These are phyloP conservation scores for Epicoccum nigrum DNA, from an alignment of 2,329 filamentous ascomycete species.

Conservation along the genomic window DNA sequence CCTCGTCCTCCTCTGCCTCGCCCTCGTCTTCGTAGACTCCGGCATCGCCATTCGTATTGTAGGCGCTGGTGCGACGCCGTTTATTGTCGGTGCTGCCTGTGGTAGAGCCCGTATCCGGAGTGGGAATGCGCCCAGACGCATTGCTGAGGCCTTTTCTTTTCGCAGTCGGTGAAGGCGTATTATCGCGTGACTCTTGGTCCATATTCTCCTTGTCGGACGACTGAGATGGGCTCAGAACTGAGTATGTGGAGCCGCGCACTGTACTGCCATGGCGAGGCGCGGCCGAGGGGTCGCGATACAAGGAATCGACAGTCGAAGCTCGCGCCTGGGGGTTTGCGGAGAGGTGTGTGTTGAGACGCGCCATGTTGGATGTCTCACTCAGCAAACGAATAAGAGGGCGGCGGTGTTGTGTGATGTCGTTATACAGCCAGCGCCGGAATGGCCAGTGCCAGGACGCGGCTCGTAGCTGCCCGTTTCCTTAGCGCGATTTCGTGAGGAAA, in stretches of 20 bases:
- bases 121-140: slow-evolving; percentile 42
- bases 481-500: slow-evolving; percentile 28
- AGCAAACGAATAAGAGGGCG: not conserved
- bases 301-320: slow-evolving; percentile 40
- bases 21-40: slow-evolving; percentile 30
- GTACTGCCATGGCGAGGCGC: slow-evolving; percentile 22
- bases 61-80: slow-evolving; percentile 53
- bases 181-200: slow-evolving; percentile 32
- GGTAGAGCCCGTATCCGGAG: slow-evolving; percentile 46
- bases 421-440: not conserved
- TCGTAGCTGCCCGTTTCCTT: slow-evolving; percentile 14
- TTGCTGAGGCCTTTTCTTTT: slow-evolving; percentile 54
- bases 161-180: slow-evolving; percentile 32
- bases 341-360: slow-evolving; percentile 43
- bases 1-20: slow-evolving; percentile 16
- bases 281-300: slow-evolving; percentile 48
- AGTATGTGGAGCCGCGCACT: slow-evolving; percentile 37
- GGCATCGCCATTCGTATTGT: slow-evolving; percentile 20
- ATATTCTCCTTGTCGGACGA: slow-evolving; percentile 56
- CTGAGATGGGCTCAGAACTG: slow-evolving; percentile 40
- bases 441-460: slow-evolving; percentile 15
- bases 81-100: slow-evolving; percentile 47
- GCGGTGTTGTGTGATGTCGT: not conserved
- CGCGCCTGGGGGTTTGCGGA: slow-evolving; percentile 41
- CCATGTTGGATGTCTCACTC: slow-evolving; percentile 33